A percentile compares a stretch with the other conserved stretches of the same genome.
These are phyloP conservation scores for Neltuma alba DNA, from an alignment of 306 rosid genomes.

Conservation along the genomic window DNA sequence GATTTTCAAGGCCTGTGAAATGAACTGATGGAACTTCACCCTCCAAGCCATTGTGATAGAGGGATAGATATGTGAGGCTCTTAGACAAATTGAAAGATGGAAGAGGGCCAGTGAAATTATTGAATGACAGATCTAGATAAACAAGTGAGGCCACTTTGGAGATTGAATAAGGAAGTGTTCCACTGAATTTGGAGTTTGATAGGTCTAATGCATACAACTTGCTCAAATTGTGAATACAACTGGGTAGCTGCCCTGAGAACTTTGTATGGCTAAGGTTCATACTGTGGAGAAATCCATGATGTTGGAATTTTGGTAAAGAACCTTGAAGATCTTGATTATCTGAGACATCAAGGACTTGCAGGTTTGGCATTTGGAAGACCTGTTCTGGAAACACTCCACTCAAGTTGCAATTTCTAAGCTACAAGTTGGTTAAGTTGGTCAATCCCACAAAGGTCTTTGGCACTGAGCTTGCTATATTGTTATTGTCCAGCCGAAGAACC, in stretches of 20 bases:
- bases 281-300: conserved; percentile 22
- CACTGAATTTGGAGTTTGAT: conserved; percentile 31
- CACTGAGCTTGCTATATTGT: conserved; percentile 29
- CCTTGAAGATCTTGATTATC: conserved; percentile 34
- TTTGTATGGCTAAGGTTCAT: conserved; percentile 23
- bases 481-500: background rate
- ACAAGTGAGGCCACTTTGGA: conserved; percentile 28
- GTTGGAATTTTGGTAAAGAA: conserved; percentile 36
- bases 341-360: conserved; percentile 35
- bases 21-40: conserved; percentile 25
- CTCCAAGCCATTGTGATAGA: conserved; percentile 20
- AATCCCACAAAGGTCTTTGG: conserved; percentile 24
- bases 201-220: conserved; percentile 35
- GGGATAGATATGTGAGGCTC: conserved; percentile 28
- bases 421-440: conserved; percentile 16
- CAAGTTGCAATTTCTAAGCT: conserved; percentile 18
- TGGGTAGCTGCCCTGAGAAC: conserved; percentile 38
- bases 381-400: conserved; percentile 23
- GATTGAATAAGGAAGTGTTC: conserved; percentile 32
- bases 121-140: conserved; percentile 38
- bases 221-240: conserved; percentile 27
- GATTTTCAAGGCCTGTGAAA: conserved; percentile 31
- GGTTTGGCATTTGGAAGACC: conserved; percentile 28
- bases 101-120: conserved; percentile 35
- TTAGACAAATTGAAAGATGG: conserved; percentile 36